Evolutionary conservation across 257 asterid genomes (phyloP).

Genomic region (Ocimum tenuiflorum): DNA sequence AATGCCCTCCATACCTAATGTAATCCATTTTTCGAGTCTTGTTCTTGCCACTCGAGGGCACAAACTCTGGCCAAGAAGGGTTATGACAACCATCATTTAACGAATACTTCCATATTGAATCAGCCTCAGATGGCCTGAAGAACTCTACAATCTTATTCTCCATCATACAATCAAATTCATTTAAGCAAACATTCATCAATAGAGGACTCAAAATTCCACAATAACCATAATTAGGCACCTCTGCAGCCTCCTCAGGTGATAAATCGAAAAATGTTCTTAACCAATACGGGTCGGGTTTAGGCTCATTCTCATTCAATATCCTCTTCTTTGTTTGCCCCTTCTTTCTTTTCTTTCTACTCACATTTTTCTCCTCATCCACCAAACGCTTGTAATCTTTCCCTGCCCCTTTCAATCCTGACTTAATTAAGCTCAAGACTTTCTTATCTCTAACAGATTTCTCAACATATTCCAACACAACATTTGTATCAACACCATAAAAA

Average conservation of each 20-base stretch:
- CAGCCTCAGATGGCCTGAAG: constrained; percentile 60
- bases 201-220: constrained; percentile 92
- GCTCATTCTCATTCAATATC: constrained; percentile 65
- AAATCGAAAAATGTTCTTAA: constrained; percentile 72
- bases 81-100: constrained; percentile 81
- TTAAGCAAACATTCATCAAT: constrained; percentile 60
- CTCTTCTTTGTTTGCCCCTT: constrained; percentile 74
- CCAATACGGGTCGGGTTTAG: constrained; percentile 95
- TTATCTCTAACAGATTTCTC: constrained; percentile 59
- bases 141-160: constrained; percentile 58
- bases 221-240: constrained; percentile 65
- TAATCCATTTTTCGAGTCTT: constrained; percentile 89
- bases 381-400: not conserved
- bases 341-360: constrained; percentile 42
- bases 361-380: constrained; percentile 30
- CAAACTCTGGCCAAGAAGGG: constrained; percentile 99
- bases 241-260: constrained; percentile 90
- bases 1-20: constrained; percentile 74
- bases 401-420: constrained; percentile 46
- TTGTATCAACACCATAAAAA: constrained; percentile 31
- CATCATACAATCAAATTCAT: constrained; percentile 70
- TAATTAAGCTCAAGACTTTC: constrained; percentile 68
- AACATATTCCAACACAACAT: constrained; percentile 44
- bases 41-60: constrained; percentile 78
- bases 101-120: constrained; percentile 83